Conservation (phyloP, 164 flowering plant genomes). For the Dillenia suffruticosa region DNA sequence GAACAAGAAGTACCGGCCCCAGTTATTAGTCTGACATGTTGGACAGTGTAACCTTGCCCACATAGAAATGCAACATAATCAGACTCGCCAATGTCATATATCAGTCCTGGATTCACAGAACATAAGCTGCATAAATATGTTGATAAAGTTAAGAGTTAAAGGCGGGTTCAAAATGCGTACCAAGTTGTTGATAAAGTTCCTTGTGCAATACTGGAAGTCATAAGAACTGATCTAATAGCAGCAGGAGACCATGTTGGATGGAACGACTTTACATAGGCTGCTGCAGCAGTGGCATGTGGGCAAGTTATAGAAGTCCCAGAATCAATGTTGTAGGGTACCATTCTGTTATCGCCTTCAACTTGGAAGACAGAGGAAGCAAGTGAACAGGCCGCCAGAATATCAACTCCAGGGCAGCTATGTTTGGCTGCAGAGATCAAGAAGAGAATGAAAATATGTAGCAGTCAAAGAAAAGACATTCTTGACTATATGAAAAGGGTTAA, state of each 20-base stretch:
- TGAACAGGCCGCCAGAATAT: conserved; percentile 54
- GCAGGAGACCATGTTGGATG: conserved; percentile 55
- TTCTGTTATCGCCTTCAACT: conserved; percentile 22
- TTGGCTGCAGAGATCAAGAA: conserved; percentile 38
- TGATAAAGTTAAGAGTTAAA: too few species aligned
- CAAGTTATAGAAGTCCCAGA: conserved; percentile 57
- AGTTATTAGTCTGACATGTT: conserved; percentile 23
- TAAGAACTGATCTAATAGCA: conserved; percentile 45
- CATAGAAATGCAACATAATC: conserved; percentile 15
- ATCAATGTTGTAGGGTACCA: conserved; percentile 23
- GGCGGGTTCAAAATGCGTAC: too few species aligned
- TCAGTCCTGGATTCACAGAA: conserved; percentile 3
- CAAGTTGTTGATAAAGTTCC: neutral
- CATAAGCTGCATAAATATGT: conserved; percentile 1
- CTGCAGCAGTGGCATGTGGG: conserved; percentile 46
- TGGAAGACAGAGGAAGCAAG: conserved; percentile 15
- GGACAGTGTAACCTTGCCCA: conserved; percentile 13
- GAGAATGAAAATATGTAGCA: too few species aligned
- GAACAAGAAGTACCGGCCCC: conserved; percentile 40
- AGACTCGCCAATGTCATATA: conserved; percentile 40
- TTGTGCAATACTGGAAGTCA: conserved; percentile 40
- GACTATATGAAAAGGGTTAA: too few species aligned
- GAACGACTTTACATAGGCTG: conserved; percentile 43
- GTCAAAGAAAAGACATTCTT: too few species aligned
- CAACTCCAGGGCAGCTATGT: conserved; percentile 57